These are phyloP conservation scores for Bolboschoenoplectus hybrid DNA, from an alignment of 202 grass and related monocot genomes.

Conservation along the genomic window DNA sequence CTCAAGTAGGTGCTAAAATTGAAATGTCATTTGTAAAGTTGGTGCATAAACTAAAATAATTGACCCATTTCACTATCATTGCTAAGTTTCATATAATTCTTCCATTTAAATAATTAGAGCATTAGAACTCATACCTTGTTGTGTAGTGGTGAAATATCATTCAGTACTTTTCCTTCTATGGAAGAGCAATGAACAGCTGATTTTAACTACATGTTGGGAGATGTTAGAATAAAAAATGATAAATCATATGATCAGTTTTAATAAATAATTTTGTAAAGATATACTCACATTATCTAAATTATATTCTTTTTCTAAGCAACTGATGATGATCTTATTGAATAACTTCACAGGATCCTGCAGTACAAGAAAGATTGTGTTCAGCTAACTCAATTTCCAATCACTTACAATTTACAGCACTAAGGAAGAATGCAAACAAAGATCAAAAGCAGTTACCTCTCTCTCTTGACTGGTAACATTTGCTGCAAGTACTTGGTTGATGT, in stretches of 20 bases:
- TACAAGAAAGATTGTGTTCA: slow-evolving; percentile 13
- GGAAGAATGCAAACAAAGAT: slow-evolving; percentile 16
- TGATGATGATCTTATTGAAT: slow-evolving; percentile 59
- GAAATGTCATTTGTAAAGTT: slow-evolving; percentile 11
- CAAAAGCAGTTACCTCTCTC: slow-evolving; percentile 35
- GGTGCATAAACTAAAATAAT: not conserved
- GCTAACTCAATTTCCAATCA: slow-evolving; percentile 10
- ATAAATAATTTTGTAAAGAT: slow-evolving; percentile 21
- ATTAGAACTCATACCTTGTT: slow-evolving; percentile 52
- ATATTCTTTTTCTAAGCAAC: slow-evolving; percentile 53
- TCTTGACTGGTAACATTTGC: slow-evolving; percentile 46
- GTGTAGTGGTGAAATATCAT: slow-evolving; percentile 41
- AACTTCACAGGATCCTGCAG: slow-evolving; percentile 64
- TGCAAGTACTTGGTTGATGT: slow-evolving; percentile 49
- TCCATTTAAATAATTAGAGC: slow-evolving; percentile 14
- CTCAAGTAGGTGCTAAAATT: not conserved
- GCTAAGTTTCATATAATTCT: not conserved
- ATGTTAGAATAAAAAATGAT: slow-evolving; percentile 28
- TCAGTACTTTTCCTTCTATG: slow-evolving; percentile 40
- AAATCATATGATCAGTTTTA: slow-evolving; percentile 25
- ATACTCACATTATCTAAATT: slow-evolving; percentile 50
- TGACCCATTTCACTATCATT: slow-evolving; percentile 22
- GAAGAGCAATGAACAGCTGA: slow-evolving; percentile 47
- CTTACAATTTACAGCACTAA: slow-evolving; percentile 14
- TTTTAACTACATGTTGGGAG: slow-evolving; percentile 50